Base-by-base conservation (phyloP, 1,139 yeast species). In the Arxiozyma bovina region DNA sequence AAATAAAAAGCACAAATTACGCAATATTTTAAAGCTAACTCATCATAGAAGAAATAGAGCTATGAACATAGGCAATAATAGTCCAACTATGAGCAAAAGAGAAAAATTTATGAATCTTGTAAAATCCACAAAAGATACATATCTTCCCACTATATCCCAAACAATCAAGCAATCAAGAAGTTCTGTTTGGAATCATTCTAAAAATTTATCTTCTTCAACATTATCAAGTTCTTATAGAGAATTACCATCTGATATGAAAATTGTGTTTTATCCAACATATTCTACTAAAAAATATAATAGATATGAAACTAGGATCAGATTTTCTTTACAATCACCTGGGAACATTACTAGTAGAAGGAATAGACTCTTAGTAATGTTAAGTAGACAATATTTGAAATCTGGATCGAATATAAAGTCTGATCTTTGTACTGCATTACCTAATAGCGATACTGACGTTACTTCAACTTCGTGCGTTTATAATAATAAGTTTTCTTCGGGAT, bases 241-340 rank as follows among this genome's bases (percentile, higher is more conserved):
- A 27, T 50, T 41, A 11, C 60, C 60, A 8, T 7, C 50, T n/a
- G 66, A 64, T 54, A 63, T 77, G 60, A 70, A 74, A 38, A 68
- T 78, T 65, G 59, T 72, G 3, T 65, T 77, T 8, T 86, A 83
- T 61, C 91, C 91, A 1, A 79, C 88, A 6, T 87, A 85, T 66
- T 77, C 89, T 0, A 44, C 48, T 17, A 43, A 9, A 18, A 45
- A 47, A 30, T n/a, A 45, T 38, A 42, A 50, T 30, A 43, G 30
- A 23, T 55, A 72, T 64, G 75, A 77, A 51, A 83, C 90, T 1
- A 82, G 83, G 52, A 80, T 89, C 2, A 78, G 87, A 50, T 96
- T 96, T 3, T 80, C 86, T 79, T 76, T 88, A 11, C 81, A 77
- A 55, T 75, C 87, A 48, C 90, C 90, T 0, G 94, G 93, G 1